These are phyloP conservation scores for Hansenula lynferdii DNA, from an alignment of 1,139 yeast species.

Conservation along the genomic window DNA sequence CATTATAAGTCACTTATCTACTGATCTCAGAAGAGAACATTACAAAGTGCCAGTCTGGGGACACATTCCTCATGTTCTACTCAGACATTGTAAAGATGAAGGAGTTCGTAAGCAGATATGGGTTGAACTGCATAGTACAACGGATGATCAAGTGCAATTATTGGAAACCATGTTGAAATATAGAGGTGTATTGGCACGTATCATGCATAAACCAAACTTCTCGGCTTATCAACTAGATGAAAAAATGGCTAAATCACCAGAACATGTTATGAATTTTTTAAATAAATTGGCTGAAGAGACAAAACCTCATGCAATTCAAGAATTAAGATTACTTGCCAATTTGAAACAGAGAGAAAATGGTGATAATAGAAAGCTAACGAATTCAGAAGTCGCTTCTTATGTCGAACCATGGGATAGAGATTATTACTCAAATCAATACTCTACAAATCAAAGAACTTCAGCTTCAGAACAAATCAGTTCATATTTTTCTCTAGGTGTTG, in stretches of 20 bases:
- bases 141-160: slow-evolving; percentile 50
- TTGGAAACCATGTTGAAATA: slow-evolving; percentile 57
- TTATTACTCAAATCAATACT: slow-evolving; percentile 46
- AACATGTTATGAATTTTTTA: slow-evolving; percentile 68
- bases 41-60: slow-evolving; percentile 67
- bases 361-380: slow-evolving; percentile 20
- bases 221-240: slow-evolving; percentile 81
- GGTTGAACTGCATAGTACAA: slow-evolving; percentile 62
- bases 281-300: slow-evolving; percentile 49
- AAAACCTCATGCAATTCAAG: slow-evolving; percentile 54
- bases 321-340: slow-evolving; percentile 42
- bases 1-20: slow-evolving; percentile 22
- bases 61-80: slow-evolving; percentile 57
- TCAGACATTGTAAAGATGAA: slow-evolving; percentile 55
- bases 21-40: slow-evolving; percentile 25
- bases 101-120: slow-evolving; percentile 64
- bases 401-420: slow-evolving; percentile 94
- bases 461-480: slow-evolving; percentile 40
- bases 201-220: slow-evolving; percentile 69
- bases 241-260: slow-evolving; percentile 85
- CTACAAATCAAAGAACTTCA: slow-evolving; percentile 30
- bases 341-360: slow-evolving; percentile 30
- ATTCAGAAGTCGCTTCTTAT: slow-evolving; percentile 37
- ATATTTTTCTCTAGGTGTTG: slow-evolving; percentile 82
- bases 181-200: slow-evolving; percentile 66